phyloP scores from a whole-genome alignment of 164 flowering plant genomes.

The Kingdonia uniflora region DNA sequence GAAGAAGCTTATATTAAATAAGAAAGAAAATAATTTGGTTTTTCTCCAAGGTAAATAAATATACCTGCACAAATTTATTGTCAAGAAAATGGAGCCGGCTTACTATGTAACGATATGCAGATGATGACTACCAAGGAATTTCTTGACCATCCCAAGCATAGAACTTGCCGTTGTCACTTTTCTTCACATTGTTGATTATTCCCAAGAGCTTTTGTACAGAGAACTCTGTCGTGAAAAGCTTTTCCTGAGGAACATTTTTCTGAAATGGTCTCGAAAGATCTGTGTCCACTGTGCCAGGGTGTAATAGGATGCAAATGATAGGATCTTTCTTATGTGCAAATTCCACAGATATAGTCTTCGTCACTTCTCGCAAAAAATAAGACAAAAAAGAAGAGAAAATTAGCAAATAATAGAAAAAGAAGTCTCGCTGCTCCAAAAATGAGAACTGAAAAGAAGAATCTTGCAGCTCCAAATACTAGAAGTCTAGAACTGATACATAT shows the following conservation, averaged over 20 bases:
- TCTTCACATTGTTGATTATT: constrained; percentile 54
- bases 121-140: constrained; percentile 40
- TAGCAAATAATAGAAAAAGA: neutral
- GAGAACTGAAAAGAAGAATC: neutral
- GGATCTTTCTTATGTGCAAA: constrained; percentile 77
- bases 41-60: no score
- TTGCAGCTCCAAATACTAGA: no score
- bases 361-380: constrained; percentile 50
- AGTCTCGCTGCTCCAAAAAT: neutral
- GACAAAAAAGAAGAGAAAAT: no score
- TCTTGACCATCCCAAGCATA: constrained; percentile 98
- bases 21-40: no score
- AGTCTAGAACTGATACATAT: no score
- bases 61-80: no score
- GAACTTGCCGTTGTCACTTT: constrained; percentile 79
- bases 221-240: constrained; percentile 83
- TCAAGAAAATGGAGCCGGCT: no score
- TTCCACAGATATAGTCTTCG: constrained; percentile 77
- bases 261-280: constrained; percentile 92
- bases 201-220: constrained; percentile 74
- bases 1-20: no score
- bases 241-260: constrained; percentile 65
- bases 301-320: constrained; percentile 66
- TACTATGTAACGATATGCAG: no score
- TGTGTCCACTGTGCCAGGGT: constrained; percentile 94